Evolutionary conservation across 495 filamentous ascomycete genomes (phyloP), one percentile per base, ranked within the genome.

Genomic region (Penicillium mononematosum): DNA sequence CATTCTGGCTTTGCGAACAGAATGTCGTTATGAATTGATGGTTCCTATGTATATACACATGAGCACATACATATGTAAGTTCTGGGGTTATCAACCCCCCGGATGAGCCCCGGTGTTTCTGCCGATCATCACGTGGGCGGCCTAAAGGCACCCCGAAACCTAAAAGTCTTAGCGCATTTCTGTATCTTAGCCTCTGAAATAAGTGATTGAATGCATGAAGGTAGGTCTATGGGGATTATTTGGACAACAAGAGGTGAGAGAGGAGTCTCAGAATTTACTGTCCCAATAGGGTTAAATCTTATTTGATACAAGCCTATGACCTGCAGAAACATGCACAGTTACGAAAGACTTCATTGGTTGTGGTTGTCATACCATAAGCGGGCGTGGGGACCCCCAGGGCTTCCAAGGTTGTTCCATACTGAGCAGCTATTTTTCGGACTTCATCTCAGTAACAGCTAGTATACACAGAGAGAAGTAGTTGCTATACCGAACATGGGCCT

Each of bases 1-100:
- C 83, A 86, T 86, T 32, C 31, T 44, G 53, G 45, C 57, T 54
- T 52, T 50, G 34, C 49, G 47, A 50, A 58, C 50, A 50, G 25
- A 41, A 43, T 58, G 55, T 41, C 47, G 38, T 44, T 46, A 17
- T 48, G 27, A 47, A 38, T 45, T 55, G 32, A 38, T 45, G 36
- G 6, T 25, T 31, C n/a, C 24, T 55, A 55, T 55, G 42, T 55
- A 55, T 22, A 47, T 55, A 55, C 43, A 55, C 31, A 46, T 29
- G 19, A 22, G n/a, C 10, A 12, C 31, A 34, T 34, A 12, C 31
- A 34, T 34, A 34, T 34, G 11, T 17, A 39, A 4, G 31, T 31
- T 36, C 6, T 9, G 34, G 25, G 27, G 41, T 1, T 45, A 45
- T 54, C 27, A 47, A 41, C 43, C 24, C 36, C 49, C 50, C 53